A percentile compares a stretch with the other conserved stretches of the same genome.
These are phyloP conservation scores for Salvia miltiorrhiza DNA, from an alignment of 257 asterid species.

Conservation along the genomic window DNA sequence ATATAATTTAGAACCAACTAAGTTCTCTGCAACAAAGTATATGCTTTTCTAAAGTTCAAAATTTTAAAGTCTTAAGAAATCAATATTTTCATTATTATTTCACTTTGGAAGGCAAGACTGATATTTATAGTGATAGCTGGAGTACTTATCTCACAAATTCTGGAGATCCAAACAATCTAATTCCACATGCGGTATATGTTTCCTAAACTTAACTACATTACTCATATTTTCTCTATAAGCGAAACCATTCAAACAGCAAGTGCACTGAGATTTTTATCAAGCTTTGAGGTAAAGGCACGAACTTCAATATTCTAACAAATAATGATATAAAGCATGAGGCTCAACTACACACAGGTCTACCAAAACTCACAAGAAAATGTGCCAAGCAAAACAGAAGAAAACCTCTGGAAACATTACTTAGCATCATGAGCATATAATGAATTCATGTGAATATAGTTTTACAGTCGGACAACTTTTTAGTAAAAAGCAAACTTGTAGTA, in stretches of 20 bases:
- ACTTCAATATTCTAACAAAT: not conserved
- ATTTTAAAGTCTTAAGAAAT: not conserved
- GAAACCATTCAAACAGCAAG: not conserved
- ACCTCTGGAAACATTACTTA: not conserved
- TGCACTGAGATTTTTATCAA: not conserved
- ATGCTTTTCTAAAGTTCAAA: not conserved
- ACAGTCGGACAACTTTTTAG: not conserved
- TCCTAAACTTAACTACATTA: not conserved
- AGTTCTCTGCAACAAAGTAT: not conserved
- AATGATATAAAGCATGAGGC: not conserved
- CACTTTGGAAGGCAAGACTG: not conserved
- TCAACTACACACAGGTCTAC: not conserved
- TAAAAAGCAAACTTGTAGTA: not conserved
- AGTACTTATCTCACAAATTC: not conserved
- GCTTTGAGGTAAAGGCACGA: not conserved
- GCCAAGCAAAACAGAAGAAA: slow-evolving; percentile 2
- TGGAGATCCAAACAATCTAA: slow-evolving; percentile 3
- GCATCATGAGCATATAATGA: not conserved
- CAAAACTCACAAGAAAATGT: slow-evolving; percentile 2
- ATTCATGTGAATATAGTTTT: not conserved
- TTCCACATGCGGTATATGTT: not conserved
- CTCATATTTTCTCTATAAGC: not conserved
- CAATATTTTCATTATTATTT: not conserved
- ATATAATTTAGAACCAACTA: slow-evolving; percentile 17
- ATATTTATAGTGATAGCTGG: not conserved